Evolutionary conservation across 1,139 yeast genomes (phyloP).

Genomic region (Sugiyamaella japonica): DNA sequence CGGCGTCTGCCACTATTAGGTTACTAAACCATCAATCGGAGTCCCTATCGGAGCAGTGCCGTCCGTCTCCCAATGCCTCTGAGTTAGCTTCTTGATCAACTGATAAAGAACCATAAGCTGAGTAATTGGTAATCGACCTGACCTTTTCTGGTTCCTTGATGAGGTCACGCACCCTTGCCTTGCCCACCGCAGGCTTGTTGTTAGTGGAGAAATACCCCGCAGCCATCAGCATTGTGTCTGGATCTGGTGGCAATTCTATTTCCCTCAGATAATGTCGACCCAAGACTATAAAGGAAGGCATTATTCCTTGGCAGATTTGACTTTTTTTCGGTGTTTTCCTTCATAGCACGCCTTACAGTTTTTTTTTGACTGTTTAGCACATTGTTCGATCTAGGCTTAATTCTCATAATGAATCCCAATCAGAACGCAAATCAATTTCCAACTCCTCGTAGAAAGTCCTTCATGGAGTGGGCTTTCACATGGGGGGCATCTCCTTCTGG

Average conservation of each 20-base stretch:
- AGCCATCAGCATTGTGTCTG: neutral
- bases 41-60: neutral
- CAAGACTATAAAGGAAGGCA: neutral
- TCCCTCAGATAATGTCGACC: neutral
- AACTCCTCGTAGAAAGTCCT: conserved; percentile 16
- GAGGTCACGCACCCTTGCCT: neutral
- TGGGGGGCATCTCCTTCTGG: conserved; percentile 10
- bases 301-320: neutral
- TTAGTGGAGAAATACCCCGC: neutral
- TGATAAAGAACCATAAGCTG: neutral
- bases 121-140: neutral
- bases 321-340: neutral
- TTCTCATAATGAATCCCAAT: conserved; percentile 15
- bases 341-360: neutral
- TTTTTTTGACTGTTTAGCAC: neutral
- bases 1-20: too few relatives aligned
- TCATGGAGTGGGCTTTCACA: conserved; percentile 22
- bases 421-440: conserved; percentile 10
- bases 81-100: neutral
- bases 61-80: neutral
- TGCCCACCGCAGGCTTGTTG: neutral
- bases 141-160: neutral
- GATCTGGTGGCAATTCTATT: neutral
- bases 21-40: neutral
- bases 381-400: conserved; percentile 19